Evolutionary conservation across 2,329 filamentous ascomycete genomes (phyloP).

Genomic region (Fusarium sp.): DNA sequence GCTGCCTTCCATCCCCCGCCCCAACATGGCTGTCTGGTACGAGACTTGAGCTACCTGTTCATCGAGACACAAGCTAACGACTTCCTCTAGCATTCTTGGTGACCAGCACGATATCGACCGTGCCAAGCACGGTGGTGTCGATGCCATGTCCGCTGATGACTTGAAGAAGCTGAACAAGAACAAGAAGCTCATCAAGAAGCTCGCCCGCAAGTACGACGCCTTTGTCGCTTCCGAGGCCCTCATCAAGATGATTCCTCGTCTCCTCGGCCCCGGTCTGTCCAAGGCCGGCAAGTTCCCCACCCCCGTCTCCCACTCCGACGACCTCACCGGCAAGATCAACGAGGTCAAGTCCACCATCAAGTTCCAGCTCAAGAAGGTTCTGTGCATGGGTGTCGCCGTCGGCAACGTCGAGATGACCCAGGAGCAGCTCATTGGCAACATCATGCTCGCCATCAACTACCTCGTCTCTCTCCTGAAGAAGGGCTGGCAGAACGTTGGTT

Average conservation of each 20-base stretch:
- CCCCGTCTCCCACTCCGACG: conserved; percentile 95
- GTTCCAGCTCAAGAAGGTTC: conserved; percentile 99
- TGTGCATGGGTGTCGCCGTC: conserved; percentile 99
- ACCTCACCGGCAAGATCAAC: conserved; percentile 94
- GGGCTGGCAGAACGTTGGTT: conserved; percentile 99
- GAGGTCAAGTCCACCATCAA: conserved; percentile 99
- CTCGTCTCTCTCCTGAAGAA: conserved; percentile 99
- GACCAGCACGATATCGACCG: conserved; percentile 98
- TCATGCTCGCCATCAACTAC: conserved; percentile 99
- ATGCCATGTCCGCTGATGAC: conserved; percentile 98
- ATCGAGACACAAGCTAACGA: too few relatives aligned
- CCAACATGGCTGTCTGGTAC: conserved; percentile 85
- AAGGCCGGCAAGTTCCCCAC: conserved; percentile 99
- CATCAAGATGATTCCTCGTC: conserved; percentile 99
- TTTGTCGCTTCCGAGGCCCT: conserved; percentile 97
- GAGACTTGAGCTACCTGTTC: too few relatives aligned
- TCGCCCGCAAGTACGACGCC: conserved; percentile 99
- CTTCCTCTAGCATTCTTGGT: conserved; percentile 73
- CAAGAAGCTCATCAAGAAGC: conserved; percentile 99
- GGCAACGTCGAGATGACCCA: conserved; percentile 98
- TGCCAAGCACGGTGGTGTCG: conserved; percentile 98
- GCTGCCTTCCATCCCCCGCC: conserved; percentile 91
- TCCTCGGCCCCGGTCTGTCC: conserved; percentile 97
- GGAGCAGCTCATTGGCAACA: conserved; percentile 97
- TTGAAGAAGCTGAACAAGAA: conserved; percentile 99